Base-by-base conservation (phyloP, 139 green algal genomes). In the Chlamydomonas urium region DNA sequence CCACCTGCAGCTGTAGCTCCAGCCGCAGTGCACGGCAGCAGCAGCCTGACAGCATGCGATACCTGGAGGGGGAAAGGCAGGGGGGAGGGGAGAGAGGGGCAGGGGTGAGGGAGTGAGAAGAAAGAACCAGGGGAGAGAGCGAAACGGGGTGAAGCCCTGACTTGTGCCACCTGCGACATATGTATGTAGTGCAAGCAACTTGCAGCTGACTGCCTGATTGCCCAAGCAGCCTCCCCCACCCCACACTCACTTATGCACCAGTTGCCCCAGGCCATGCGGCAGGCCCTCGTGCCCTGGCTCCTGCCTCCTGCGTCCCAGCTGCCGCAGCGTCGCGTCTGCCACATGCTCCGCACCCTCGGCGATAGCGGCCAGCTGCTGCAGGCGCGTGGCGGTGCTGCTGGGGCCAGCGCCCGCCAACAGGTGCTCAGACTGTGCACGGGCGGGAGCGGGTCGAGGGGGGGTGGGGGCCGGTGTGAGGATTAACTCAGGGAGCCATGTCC, bases 1-100 rank as follows among this genome's bases (percentile, higher is more conserved):
- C 67, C 34, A 78, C 66, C 66, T 83, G 69, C 50, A 94, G 73
- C 72, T 88, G 79, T 32, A 84, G 65, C 57, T 93, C 88, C 4
- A 93, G 72, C 1, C 89, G 79, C 75, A 93, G 65, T 26, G 79
- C 73, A 2, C 89, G 75, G n/a, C 65, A 23, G 47, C 75, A 84
- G 38, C 72, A 70, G 26, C 88, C 89, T 29, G 84, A 42, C 14
- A 83, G 57, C n/a, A 71, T 66, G 35, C 63, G 61, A 56, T 73
- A 83, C 76, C 80, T 86, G 76, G 6, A 63, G 10, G n/a, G n/a
- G n/a, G n/a, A n/a, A n/a, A n/a, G n/a, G n/a, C n/a, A n/a, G n/a
- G n/a, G n/a, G n/a, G n/a, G n/a, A 50, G 42, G 42, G 14, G 42
- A 24, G 42, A 8, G 42, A 50, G 42, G 42, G 42, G 14, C 42